Percentiles rank a stretch among this genome's conserved stretches.
Conservation (phyloP, 2,329 filamentous ascomycete species). For the Aspergillus sojae region DNA sequence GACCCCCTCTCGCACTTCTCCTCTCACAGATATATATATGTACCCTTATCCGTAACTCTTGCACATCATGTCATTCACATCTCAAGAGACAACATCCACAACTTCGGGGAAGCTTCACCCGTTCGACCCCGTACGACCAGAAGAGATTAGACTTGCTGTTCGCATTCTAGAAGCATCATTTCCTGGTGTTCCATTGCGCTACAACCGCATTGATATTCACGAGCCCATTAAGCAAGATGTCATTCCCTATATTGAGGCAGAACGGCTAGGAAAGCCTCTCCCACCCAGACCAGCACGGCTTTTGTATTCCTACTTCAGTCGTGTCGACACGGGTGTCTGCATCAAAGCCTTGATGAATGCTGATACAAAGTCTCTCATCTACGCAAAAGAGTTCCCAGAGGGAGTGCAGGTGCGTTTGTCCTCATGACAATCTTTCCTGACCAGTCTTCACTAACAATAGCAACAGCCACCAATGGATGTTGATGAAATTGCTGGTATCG, state of each 20-base stretch:
- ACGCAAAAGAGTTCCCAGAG: slow-evolving; percentile 48
- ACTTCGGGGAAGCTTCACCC: slow-evolving; percentile 31
- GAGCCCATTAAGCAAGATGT: slow-evolving; percentile 65
- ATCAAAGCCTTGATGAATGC: slow-evolving; percentile 44
- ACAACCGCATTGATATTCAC: slow-evolving; percentile 68
- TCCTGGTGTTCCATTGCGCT: slow-evolving; percentile 45
- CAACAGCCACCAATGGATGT: slow-evolving; percentile 61
- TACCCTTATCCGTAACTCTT: background rate
- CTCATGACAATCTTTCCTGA: background rate
- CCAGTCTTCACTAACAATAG: slow-evolving; percentile 51
- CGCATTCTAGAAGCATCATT: slow-evolving; percentile 40
- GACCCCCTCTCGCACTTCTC: background rate
- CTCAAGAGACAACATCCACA: slow-evolving; percentile 13
- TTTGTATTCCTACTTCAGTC: slow-evolving; percentile 56
- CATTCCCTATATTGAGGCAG: slow-evolving; percentile 64
- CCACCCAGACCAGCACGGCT: slow-evolving; percentile 54
- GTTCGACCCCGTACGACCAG: slow-evolving; percentile 42
- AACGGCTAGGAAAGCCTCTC: slow-evolving; percentile 55
- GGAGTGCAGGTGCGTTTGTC: slow-evolving; percentile 45
- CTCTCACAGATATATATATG: background rate
- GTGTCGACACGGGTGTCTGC: slow-evolving; percentile 45
- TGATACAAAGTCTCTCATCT: slow-evolving; percentile 38
- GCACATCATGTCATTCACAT: slow-evolving; percentile 16
- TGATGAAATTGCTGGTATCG: slow-evolving; percentile 62
- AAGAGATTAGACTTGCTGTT: slow-evolving; percentile 40